phyloP scores from a whole-genome alignment of 1,284 basidiomycete genomes.

The Leccinum pallidistipes region DNA sequence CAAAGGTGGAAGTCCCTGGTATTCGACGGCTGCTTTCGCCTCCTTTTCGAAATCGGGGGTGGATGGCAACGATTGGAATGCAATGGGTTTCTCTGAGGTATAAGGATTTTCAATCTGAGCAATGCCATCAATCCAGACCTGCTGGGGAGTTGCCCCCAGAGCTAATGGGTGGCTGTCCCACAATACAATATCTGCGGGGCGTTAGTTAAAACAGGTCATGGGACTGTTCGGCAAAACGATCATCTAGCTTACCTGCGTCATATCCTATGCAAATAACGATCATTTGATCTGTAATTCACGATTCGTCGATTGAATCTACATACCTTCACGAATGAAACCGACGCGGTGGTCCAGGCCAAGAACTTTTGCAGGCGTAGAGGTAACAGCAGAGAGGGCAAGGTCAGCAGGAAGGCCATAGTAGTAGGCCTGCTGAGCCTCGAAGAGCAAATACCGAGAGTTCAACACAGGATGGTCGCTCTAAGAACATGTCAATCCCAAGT shows the following conservation, averaged over 20 bases:
- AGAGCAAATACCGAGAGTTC: conserved; percentile 77
- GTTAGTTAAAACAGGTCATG: too few species aligned
- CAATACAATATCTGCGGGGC: conserved; percentile 52
- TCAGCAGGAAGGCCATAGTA: conserved; percentile 66
- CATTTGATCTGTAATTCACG: not conserved
- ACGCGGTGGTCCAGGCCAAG: conserved; percentile 83
- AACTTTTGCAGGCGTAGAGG: conserved; percentile 72
- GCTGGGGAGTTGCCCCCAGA: conserved; percentile 69
- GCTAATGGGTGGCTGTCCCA: conserved; percentile 81
- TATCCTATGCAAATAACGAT: conserved; percentile 37
- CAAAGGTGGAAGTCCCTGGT: conserved; percentile 68
- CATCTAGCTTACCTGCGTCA: conserved; percentile 41
- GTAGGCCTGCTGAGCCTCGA: conserved; percentile 88
- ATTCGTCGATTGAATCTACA: conserved; percentile 16
- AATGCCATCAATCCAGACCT: conserved; percentile 74
- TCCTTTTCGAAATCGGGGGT: conserved; percentile 64
- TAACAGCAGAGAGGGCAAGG: conserved; percentile 73
- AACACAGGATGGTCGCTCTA: conserved; percentile 75
- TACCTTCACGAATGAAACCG: conserved; percentile 69
- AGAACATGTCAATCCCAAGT: conserved; percentile 4
- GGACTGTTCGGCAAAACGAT: not conserved
- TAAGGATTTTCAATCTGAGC: conserved; percentile 53
- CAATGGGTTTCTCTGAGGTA: conserved; percentile 44
- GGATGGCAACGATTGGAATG: conserved; percentile 49
- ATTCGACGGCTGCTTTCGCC: conserved; percentile 51